Evolutionary conservation across 179 eudicot species (phyloP).

Genomic region (Nepenthes alata): DNA sequence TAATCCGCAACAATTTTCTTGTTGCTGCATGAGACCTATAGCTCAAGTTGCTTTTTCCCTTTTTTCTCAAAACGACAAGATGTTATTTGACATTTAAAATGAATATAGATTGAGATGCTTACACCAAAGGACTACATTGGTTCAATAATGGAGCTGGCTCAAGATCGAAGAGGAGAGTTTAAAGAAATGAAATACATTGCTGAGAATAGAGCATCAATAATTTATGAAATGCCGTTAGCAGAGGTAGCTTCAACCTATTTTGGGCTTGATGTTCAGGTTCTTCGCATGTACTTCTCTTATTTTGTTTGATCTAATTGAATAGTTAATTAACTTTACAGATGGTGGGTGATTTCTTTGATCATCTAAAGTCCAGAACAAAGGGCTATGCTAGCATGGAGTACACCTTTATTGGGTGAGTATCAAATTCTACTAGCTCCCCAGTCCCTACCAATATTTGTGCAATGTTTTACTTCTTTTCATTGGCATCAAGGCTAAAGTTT

Average conservation of each 20-base stretch:
- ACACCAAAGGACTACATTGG: conserved; percentile 96
- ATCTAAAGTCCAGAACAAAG: conserved; percentile 91
- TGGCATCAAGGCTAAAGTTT: too few species aligned
- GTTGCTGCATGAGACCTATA: neutral
- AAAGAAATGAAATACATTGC: conserved; percentile 88
- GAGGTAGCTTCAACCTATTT: conserved; percentile 37
- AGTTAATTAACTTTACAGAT: conserved; percentile 36
- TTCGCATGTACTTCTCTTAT: neutral
- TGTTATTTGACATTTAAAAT: conserved; percentile 6
- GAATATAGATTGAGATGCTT: conserved; percentile 74
- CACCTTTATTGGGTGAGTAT: conserved; percentile 53
- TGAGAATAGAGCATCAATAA: conserved; percentile 67
- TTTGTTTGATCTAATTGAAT: neutral
- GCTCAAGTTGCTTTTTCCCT: neutral
- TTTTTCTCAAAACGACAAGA: neutral
- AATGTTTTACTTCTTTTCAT: too few species aligned
- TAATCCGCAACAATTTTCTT: conserved; percentile 1
- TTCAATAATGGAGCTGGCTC: conserved; percentile 92
- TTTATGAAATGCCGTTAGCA: conserved; percentile 73
- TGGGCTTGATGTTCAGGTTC: conserved; percentile 1
- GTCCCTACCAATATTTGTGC: neutral
- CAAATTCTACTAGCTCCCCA: neutral
- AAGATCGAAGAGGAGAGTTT: conserved; percentile 88
- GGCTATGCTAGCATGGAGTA: conserved; percentile 99
- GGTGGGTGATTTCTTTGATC: conserved; percentile 99